These are phyloP conservation scores for Diaporthe aspalathi DNA, from an alignment of 2,329 filamentous ascomycete genomes.

Conservation along the genomic window DNA sequence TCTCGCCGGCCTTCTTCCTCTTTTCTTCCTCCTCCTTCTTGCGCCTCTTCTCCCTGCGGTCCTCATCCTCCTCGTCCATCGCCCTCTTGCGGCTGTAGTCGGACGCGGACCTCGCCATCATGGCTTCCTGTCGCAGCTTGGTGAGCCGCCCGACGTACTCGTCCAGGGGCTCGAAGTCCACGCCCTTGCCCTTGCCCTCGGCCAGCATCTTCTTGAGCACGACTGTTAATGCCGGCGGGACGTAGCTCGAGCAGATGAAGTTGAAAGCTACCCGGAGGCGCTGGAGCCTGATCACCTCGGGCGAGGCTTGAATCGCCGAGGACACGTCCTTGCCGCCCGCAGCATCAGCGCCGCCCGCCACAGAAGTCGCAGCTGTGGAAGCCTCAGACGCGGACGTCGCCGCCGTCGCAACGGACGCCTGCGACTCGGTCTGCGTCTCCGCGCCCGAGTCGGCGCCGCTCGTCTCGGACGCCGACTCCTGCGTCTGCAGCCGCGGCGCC, in stretches of 20 bases:
- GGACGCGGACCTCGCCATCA: conserved; percentile 72
- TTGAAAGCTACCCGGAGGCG: conserved; percentile 72
- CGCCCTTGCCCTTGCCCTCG: conserved; percentile 41
- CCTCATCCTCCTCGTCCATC: conserved; percentile 74
- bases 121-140: conserved; percentile 76
- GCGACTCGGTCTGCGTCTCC: conserved; percentile 50
- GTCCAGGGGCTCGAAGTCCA: conserved; percentile 79
- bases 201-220: conserved; percentile 56
- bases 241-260: conserved; percentile 73
- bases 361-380: conserved; percentile 60
- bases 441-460: conserved; percentile 43
- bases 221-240: conserved; percentile 58
- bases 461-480: conserved; percentile 43
- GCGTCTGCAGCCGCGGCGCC: conserved; percentile 45
- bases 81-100: conserved; percentile 79
- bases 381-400: conserved; percentile 52
- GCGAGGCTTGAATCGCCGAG: conserved; percentile 58
- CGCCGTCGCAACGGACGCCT: conserved; percentile 54
- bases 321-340: conserved; percentile 45
- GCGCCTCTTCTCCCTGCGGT: conserved; percentile 81
- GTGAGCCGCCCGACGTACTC: conserved; percentile 75
- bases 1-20: conserved; percentile 80
- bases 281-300: conserved; percentile 68
- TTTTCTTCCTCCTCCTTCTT: conserved; percentile 91
- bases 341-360: conserved; percentile 48